phyloP scores from a whole-genome alignment of 192 early-diverging fungal species.

The Mortierella hygrophila region DNA sequence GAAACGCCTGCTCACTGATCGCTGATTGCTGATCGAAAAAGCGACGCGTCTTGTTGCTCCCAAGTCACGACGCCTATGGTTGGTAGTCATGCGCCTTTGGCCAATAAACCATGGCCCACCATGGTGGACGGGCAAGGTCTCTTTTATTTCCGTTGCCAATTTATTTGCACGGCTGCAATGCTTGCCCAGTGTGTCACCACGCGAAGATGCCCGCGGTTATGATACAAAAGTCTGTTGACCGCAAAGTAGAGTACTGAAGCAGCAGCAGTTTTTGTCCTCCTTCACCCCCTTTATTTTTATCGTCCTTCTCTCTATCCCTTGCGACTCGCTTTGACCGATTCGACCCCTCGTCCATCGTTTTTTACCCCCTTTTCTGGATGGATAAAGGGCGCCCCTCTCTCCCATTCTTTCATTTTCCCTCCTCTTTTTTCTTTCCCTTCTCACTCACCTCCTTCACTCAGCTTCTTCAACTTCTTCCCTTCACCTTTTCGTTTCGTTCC shows the following conservation, averaged over 20 bases:
- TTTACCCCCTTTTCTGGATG: not conserved
- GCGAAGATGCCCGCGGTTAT: not conserved
- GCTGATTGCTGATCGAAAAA: not conserved
- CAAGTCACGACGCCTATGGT: not conserved
- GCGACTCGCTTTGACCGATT: not conserved
- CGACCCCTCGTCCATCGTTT: not conserved
- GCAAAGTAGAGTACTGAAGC: not conserved
- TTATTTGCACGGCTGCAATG: not conserved
- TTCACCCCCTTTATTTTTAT: not conserved
- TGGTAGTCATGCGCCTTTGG: not conserved
- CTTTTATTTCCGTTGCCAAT: not conserved
- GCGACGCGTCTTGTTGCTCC: not conserved
- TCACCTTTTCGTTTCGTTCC: not conserved
- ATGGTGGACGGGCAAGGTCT: not conserved
- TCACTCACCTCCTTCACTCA: not conserved
- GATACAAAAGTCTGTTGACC: not conserved
- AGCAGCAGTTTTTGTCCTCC: not conserved
- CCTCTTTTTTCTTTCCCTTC: not conserved
- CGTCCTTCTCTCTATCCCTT: not conserved
- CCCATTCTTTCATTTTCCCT: not conserved
- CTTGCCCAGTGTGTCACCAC: not conserved
- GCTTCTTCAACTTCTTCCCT: not conserved
- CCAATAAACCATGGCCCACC: not conserved
- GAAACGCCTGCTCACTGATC: not conserved
- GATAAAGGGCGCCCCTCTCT: not conserved